These are phyloP conservation scores for Neurospora sp. DNA, from an alignment of 2,329 filamentous ascomycete genomes.

Conservation along the genomic window DNA sequence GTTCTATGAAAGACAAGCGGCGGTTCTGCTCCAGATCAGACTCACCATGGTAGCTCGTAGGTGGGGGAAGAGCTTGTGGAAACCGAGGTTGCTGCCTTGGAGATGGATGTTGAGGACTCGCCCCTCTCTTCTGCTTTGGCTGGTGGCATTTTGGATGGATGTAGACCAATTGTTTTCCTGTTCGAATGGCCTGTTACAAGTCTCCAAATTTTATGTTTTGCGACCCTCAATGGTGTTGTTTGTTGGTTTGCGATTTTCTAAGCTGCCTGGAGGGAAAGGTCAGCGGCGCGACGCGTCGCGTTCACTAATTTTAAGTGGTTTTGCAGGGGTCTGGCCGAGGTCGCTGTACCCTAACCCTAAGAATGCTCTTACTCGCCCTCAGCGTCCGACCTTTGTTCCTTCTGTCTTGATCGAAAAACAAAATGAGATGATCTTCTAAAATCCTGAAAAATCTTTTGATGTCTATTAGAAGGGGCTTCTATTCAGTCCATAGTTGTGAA, in stretches of 20 bases:
- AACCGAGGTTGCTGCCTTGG: slow-evolving; percentile 42
- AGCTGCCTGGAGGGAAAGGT: not conserved
- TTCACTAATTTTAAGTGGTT: slow-evolving; percentile 12
- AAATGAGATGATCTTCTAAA: not conserved
- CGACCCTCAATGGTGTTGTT: not conserved
- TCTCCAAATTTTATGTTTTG: not conserved
- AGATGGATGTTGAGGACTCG: slow-evolving; percentile 51
- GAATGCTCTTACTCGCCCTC: not conserved
- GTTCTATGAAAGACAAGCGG: slow-evolving; percentile 8
- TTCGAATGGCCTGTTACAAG: not conserved
- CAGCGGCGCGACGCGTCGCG: slow-evolving; percentile 11
- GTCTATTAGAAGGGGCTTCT: not conserved
- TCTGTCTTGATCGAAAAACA: not conserved
- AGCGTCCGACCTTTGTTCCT: not conserved
- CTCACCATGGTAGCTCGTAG: slow-evolving; percentile 73
- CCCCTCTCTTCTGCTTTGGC: slow-evolving; percentile 41
- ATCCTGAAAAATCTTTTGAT: not conserved
- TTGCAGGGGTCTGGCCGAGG: not conserved
- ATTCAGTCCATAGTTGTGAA: no score
- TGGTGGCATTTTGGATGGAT: slow-evolving; percentile 32
- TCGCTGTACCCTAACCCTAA: not conserved
- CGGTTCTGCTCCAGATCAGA: not conserved
- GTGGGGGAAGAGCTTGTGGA: slow-evolving; percentile 37
- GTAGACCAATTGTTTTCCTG: not conserved
- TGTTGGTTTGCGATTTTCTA: not conserved